Conservation (phyloP, 2,329 filamentous ascomycete genomes). For the Mycogone perniciosa region DNA sequence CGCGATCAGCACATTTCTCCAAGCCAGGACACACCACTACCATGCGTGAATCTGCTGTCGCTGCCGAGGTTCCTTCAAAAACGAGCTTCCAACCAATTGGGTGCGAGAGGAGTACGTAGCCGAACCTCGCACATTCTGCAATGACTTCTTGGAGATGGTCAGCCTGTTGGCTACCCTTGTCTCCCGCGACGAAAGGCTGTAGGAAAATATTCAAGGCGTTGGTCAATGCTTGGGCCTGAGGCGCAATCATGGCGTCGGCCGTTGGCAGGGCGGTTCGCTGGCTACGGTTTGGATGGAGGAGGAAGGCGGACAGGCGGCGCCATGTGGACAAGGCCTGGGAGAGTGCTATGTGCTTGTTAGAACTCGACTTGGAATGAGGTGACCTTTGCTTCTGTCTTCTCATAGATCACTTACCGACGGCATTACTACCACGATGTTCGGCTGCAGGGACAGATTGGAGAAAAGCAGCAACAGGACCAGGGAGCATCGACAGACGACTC, state of each 20-base stretch:
- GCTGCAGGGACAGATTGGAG: slow-evolving; percentile 5
- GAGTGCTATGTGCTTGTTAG: slow-evolving; percentile 14
- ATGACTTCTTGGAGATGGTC: slow-evolving; percentile 34
- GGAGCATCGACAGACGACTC: slow-evolving; percentile 31
- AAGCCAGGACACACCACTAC: slow-evolving; percentile 25
- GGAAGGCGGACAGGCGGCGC: slow-evolving; percentile 37
- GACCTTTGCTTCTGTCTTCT: too few relatives aligned
- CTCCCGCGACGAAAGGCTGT: not conserved
- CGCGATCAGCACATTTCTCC: slow-evolving; percentile 21
- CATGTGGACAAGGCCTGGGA: slow-evolving; percentile 33
- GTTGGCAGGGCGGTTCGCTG: slow-evolving; percentile 30
- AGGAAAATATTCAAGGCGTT: not conserved
- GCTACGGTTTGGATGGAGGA: slow-evolving; percentile 33
- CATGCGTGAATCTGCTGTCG: not conserved
- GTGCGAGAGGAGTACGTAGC: slow-evolving; percentile 38
- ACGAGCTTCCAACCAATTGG: slow-evolving; percentile 33
- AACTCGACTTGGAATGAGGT: not conserved
- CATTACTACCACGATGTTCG: not conserved
- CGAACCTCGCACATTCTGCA: slow-evolving; percentile 34
- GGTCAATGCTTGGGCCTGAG: slow-evolving; percentile 26
- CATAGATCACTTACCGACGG: not conserved
- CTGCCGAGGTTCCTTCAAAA: slow-evolving; percentile 13
- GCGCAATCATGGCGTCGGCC: slow-evolving; percentile 22
- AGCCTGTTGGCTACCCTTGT: not conserved
- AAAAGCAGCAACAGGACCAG: slow-evolving; percentile 26